Percentiles rank a stretch among this genome's conserved stretches.
These are phyloP conservation scores for Omphalotus olearius DNA, from an alignment of 1,284 basidiomycete species.

Conservation along the genomic window DNA sequence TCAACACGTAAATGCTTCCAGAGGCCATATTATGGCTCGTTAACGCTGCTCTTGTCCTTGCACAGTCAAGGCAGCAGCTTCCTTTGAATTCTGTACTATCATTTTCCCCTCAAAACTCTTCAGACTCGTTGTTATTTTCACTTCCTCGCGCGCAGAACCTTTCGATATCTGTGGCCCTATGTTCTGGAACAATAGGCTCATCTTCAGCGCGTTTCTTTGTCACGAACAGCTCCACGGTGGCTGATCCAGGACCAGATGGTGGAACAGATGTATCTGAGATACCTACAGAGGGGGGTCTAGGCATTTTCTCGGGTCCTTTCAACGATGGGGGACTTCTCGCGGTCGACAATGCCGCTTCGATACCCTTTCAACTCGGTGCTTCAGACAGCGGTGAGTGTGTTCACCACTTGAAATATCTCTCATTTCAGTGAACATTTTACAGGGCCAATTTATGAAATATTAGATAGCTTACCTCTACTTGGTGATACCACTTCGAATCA, in stretches of 20 bases:
- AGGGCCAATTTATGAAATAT: slow-evolving; percentile 20
- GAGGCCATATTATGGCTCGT: slow-evolving; percentile 12
- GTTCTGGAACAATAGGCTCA: slow-evolving; percentile 29
- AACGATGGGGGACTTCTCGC: slow-evolving; percentile 44
- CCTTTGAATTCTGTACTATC: slow-evolving; percentile 30
- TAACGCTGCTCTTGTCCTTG: slow-evolving; percentile 25
- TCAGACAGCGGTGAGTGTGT: slow-evolving; percentile 44
- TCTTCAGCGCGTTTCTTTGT: slow-evolving; percentile 48
- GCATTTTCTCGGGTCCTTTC: slow-evolving; percentile 49
- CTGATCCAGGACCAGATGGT: slow-evolving; percentile 36
- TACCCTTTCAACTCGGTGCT: slow-evolving; percentile 54
- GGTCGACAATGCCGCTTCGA: slow-evolving; percentile 33
- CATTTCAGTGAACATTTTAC: slow-evolving; percentile 4
- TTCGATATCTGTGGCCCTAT: slow-evolving; percentile 57
- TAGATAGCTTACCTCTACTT: slow-evolving; percentile 45
- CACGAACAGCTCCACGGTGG: slow-evolving; percentile 41
- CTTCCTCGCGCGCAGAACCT: slow-evolving; percentile 40
- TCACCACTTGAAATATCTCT: neutral
- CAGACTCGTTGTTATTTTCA: slow-evolving; percentile 31
- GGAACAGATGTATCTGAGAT: slow-evolving; percentile 49
- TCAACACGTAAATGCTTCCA: slow-evolving; percentile 9
- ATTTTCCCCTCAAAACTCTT: slow-evolving; percentile 23
- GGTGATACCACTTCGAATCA: slow-evolving; percentile 77
- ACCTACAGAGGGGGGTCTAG: slow-evolving; percentile 45
- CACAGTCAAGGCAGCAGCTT: slow-evolving; percentile 31